A percentile compares a stretch with the other conserved stretches of the same genome.
Evolutionary conservation across 331 rosid species (phyloP).

Genomic region (Arachis monticola): DNA sequence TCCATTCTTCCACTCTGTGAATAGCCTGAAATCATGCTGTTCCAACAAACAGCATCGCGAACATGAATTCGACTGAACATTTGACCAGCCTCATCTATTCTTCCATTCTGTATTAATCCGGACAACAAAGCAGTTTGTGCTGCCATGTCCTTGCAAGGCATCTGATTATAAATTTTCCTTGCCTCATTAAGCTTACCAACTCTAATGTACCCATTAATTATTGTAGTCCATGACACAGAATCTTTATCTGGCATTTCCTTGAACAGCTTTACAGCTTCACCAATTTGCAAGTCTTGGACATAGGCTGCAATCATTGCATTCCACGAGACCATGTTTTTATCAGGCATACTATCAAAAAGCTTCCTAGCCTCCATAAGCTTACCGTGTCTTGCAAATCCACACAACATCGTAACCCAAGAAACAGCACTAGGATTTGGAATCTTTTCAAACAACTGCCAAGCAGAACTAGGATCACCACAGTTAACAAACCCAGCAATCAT

Average conservation of each 20-base stretch:
- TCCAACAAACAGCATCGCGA: slow-evolving; percentile 54
- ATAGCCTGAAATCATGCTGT: slow-evolving; percentile 59
- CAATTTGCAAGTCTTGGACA: slow-evolving; percentile 49
- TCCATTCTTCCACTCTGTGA: slow-evolving; percentile 55
- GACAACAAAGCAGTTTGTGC: slow-evolving; percentile 58
- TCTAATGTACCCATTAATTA: slow-evolving; percentile 51
- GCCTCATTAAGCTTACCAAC: slow-evolving; percentile 57
- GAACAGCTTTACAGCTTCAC: slow-evolving; percentile 52
- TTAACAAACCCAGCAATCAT: slow-evolving; percentile 57
- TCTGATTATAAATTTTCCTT: slow-evolving; percentile 40
- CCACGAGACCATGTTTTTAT: slow-evolving; percentile 58
- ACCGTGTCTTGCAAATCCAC: slow-evolving; percentile 58
- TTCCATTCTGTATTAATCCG: slow-evolving; percentile 51
- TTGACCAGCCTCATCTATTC: slow-evolving; percentile 51
- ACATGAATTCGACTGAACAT: slow-evolving; percentile 43
- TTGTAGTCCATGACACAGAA: slow-evolving; percentile 62
- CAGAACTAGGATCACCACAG: slow-evolving; percentile 52
- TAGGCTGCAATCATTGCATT: slow-evolving; percentile 65
- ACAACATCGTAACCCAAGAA: slow-evolving; percentile 57
- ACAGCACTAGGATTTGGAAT: slow-evolving; percentile 52
- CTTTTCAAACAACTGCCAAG: slow-evolving; percentile 52
- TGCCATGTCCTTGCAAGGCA: slow-evolving; percentile 54
- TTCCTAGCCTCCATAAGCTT: slow-evolving; percentile 46
- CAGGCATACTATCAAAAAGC: slow-evolving; percentile 54
- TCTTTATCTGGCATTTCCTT: slow-evolving; percentile 49